Base-by-base conservation (phyloP, 2,329 filamentous ascomycete genomes). In the Penicillium corylophilum region DNA sequence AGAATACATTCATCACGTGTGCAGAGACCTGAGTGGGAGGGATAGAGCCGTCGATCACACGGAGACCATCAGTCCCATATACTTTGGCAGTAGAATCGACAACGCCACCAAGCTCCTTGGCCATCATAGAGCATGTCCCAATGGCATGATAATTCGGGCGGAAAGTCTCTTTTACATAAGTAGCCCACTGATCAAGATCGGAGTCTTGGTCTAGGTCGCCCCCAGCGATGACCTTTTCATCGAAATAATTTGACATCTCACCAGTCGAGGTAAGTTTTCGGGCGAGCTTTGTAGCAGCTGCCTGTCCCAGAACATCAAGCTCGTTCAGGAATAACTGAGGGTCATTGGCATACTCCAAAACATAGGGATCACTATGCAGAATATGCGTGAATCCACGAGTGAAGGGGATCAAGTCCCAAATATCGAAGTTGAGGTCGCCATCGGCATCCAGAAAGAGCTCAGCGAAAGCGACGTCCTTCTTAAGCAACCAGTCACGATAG, bases 1-100 rank as follows among this genome's bases (percentile, higher is more conserved):
- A 69, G 31, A 68, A 66, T 1, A 66, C 50, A 4, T 55, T 63
- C 64, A 67, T 67, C 18, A 69, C 62, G 40, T 69, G 66, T 5
- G 63, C 53, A 18, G 66, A 68, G 4, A 68, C 48, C 41, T 69
- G 66, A 16, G 64, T 68, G 2, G 71, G 69, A 13, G 66, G 63
- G 12, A 70, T 64, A 39, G 68, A 71, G 7, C 69, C 69, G 50
- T 74, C 71, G 23, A 71, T 61, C 1, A 74, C 70, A 9, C 71
- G 63, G 10, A 73, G 63, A 4, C 63, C 59, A n/a, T 65, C 31
- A 1, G 66, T 61, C 13, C 63, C 69, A 46, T 71, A 70, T 5
- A 68, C 66, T 46, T 49, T 63, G 22, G 63, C 62, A 16, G 55
- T 57, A 16, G 55, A 35, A 46, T 69, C 65, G 1, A 73, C 65